phyloP scores from a whole-genome alignment of 1,284 basidiomycete genomes.

The Vanrija humicola region DNA sequence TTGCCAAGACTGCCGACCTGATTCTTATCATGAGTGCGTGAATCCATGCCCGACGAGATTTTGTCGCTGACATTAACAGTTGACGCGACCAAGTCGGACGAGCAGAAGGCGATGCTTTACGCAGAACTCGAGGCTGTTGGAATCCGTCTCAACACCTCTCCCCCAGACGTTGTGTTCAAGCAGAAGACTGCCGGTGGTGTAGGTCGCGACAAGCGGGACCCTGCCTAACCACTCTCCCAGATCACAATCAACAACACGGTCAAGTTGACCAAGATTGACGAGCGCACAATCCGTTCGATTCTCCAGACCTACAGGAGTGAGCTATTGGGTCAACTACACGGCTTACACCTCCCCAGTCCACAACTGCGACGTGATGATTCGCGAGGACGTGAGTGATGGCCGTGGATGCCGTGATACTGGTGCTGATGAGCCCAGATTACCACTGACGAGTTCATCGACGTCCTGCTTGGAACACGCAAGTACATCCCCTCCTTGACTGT shows the following conservation, averaged over 20 bases:
- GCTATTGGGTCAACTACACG: constrained; percentile 16
- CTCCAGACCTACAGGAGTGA: constrained; percentile 69
- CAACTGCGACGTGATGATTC: constrained; percentile 94
- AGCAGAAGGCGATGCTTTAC: constrained; percentile 83
- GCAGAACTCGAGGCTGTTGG: constrained; percentile 94
- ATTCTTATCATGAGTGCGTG: constrained; percentile 90
- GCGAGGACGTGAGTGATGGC: constrained; percentile 72
- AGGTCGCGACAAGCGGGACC: constrained; percentile 37
- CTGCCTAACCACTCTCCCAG: constrained; percentile 1
- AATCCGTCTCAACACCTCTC: constrained; percentile 83
- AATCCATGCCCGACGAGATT: neutral
- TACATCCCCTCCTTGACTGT: constrained; percentile 90
- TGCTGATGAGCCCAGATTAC: constrained; percentile 62
- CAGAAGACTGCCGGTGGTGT: constrained; percentile 88
- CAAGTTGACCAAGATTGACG: constrained; percentile 90
- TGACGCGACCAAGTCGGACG: constrained; percentile 92
- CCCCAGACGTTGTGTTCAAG: constrained; percentile 70
- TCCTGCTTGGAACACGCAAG: constrained; percentile 86
- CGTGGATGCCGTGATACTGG: neutral
- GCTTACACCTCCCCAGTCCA: constrained; percentile 55
- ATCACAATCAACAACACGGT: constrained; percentile 56
- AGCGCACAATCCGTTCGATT: constrained; percentile 88
- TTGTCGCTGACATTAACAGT: constrained; percentile 50
- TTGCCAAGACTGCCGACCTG: constrained; percentile 93
- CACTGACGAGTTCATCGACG: constrained; percentile 96